These are phyloP conservation scores for Breynia disticha DNA, from an alignment of 441 rosid genomes.

Conservation along the genomic window DNA sequence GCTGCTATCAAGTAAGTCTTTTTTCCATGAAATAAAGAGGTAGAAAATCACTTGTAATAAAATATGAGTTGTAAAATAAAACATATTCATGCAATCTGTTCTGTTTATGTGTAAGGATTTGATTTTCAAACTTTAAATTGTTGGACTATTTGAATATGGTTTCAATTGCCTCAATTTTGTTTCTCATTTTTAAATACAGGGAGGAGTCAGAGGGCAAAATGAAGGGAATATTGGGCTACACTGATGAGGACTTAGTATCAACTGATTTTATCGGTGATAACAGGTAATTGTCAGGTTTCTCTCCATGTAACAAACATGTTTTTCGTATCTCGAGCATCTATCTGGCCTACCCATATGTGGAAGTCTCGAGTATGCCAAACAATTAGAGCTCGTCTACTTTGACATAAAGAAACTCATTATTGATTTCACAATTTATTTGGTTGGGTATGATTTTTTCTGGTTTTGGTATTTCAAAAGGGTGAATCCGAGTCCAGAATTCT, in stretches of 20 bases:
- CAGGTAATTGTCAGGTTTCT: conserved; percentile 12
- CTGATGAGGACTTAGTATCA: conserved; percentile 36
- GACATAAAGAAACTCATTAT: too few relatives aligned
- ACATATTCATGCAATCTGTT: neutral
- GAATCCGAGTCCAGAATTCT: too few relatives aligned
- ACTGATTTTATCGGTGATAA: conserved; percentile 34
- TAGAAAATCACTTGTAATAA: too few relatives aligned
- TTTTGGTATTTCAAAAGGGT: too few relatives aligned
- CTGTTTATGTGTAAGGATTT: neutral
- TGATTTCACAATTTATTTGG: too few relatives aligned
- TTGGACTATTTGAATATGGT: neutral
- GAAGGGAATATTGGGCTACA: conserved; percentile 46
- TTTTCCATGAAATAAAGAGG: neutral
- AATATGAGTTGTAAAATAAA: neutral
- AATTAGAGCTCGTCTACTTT: too few relatives aligned
- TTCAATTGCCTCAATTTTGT: neutral
- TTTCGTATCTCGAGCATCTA: too few relatives aligned
- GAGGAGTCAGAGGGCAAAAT: conserved; percentile 34
- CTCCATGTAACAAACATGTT: neutral
- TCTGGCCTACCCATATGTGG: too few relatives aligned
- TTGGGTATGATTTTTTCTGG: too few relatives aligned
- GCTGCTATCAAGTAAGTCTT: conserved; percentile 53
- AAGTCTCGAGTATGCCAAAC: too few relatives aligned
- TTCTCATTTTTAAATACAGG: conserved; percentile 14
- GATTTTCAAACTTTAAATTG: neutral